Percentiles rank a stretch among this genome's conserved stretches.
phyloP scores from a whole-genome alignment of 495 filamentous ascomycete genomes.

The Penicillium roqueforti region DNA sequence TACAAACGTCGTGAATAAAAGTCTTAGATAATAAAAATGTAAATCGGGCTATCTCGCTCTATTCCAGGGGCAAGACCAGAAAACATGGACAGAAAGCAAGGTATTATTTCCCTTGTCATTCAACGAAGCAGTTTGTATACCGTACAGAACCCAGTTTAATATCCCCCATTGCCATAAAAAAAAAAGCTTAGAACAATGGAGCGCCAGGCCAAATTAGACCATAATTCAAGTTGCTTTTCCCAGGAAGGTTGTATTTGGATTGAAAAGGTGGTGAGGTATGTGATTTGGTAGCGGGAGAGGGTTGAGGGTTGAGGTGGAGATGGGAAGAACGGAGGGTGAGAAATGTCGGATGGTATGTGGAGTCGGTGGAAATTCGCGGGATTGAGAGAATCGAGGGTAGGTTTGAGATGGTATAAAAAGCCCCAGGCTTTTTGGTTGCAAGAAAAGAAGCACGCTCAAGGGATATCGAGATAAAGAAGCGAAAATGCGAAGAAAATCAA shows the following conservation, averaged over 20 bases:
- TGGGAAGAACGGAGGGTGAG: not conserved
- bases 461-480: constrained; percentile 27
- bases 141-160: not conserved
- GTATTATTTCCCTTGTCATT: not conserved
- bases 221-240: constrained; percentile 10
- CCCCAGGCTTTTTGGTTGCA: constrained; percentile 25
- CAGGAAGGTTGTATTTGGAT: not conserved
- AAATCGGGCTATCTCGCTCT: not conserved
- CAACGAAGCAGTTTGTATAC: constrained; percentile 3
- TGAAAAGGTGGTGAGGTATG: not conserved
- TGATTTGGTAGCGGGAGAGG: not conserved
- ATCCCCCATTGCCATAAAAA: constrained; percentile 2
- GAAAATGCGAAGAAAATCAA: constrained; percentile 9
- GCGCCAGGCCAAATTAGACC: constrained; percentile 6
- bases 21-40: not conserved
- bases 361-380: not conserved
- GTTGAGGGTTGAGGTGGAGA: not conserved
- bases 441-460: constrained; percentile 26
- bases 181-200: constrained; percentile 8
- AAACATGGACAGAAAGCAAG: not conserved
- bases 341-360: not conserved
- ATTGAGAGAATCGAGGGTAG: not conserved
- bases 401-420: constrained; percentile 16
- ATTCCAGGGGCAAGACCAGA: constrained; percentile 1
- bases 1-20: not conserved